Base-by-base conservation (phyloP, 1,284 basidiomycete genomes). In the Pholiota adiposa region DNA sequence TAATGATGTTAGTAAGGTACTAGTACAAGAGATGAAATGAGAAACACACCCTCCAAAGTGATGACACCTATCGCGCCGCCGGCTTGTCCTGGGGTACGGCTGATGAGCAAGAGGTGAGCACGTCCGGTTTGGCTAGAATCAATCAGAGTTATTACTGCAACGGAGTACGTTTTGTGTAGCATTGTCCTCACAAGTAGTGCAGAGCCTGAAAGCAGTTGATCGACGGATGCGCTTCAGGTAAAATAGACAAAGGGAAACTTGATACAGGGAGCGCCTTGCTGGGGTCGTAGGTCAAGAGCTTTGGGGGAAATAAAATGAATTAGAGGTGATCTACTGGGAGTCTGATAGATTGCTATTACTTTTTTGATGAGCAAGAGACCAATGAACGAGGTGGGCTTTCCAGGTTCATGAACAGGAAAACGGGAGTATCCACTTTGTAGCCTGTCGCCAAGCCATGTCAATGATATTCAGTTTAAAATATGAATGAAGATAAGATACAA, bases 201-300 rank as follows among this genome's bases (percentile, higher is more conserved):
- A 93, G 74, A 0, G 91, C 91, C 66, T 92, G 92, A 76, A 95
- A 92, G 69, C 92, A 94, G 65, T 90, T 94, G 65, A 95, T 95
- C n/a, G 88, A 85, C 1, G 94, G 92, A 40, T 81, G 82, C 3
- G 96, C 96, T 77, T 99, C 96, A 0, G 97, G 97, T 2, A 98
- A 76, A 19, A 97, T 92, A 0, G 90, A 88, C 0, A 95, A 79
- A 1, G 82, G 78, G 71, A 95, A 92, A 50, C 83, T 77, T 1
- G 88, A 91, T 0, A 97, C 93, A 3, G 90, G 90, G 61, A 87
- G 82, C 2, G 83, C 85, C 70, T 92, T 83, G 18, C 91, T 85
- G 0, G 96, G 94, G 72, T 98, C 96, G 72, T 98, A 98, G 2
- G 86, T 84, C 56, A 98, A 87, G 40, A 99, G 86, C 90, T 95